phyloP scores from a whole-genome alignment of 2,329 filamentous ascomycete species.

The Trichoderma koningii region DNA sequence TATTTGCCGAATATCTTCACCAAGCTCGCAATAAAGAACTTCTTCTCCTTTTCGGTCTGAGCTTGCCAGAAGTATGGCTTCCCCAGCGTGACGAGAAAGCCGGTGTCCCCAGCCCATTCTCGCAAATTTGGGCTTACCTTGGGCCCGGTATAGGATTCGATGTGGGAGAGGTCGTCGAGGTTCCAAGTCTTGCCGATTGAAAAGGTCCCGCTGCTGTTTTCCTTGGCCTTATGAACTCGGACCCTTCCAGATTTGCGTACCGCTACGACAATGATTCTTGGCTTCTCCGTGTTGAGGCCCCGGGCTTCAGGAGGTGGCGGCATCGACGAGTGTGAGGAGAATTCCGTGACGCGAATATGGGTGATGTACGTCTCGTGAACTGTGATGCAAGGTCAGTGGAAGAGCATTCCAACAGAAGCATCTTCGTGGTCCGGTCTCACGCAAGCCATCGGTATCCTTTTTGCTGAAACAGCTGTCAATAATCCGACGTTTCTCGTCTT shows the following conservation, averaged over 20 bases:
- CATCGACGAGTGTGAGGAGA: constrained; percentile 75
- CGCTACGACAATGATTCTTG: constrained; percentile 86
- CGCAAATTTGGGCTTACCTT: constrained; percentile 59
- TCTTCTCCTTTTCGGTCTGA: constrained; percentile 91
- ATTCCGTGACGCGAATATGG: constrained; percentile 89
- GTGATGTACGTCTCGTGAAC: constrained; percentile 90
- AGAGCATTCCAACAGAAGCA: not conserved
- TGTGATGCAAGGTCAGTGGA: constrained; percentile 32
- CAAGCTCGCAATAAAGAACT: constrained; percentile 95
- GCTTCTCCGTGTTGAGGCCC: constrained; percentile 74
- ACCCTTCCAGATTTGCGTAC: constrained; percentile 91
- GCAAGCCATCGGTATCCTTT: constrained; percentile 80
- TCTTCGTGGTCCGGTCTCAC: constrained; percentile 55
- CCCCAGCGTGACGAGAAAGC: constrained; percentile 83
- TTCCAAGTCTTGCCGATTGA: constrained; percentile 99
- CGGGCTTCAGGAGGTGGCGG: constrained; percentile 81
- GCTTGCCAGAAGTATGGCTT: constrained; percentile 99
- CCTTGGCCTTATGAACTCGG: constrained; percentile 93
- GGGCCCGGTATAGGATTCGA: constrained; percentile 77
- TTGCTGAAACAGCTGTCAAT: constrained; percentile 93
- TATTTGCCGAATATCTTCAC: constrained; percentile 98
- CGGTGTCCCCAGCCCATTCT: constrained; percentile 79
- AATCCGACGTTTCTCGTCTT: constrained; percentile 94
- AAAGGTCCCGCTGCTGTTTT: constrained; percentile 91
- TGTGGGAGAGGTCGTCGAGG: constrained; percentile 80